Evolutionary conservation across 148 eudicot species (phyloP).

Genomic region (Arctostaphylos glauca): DNA sequence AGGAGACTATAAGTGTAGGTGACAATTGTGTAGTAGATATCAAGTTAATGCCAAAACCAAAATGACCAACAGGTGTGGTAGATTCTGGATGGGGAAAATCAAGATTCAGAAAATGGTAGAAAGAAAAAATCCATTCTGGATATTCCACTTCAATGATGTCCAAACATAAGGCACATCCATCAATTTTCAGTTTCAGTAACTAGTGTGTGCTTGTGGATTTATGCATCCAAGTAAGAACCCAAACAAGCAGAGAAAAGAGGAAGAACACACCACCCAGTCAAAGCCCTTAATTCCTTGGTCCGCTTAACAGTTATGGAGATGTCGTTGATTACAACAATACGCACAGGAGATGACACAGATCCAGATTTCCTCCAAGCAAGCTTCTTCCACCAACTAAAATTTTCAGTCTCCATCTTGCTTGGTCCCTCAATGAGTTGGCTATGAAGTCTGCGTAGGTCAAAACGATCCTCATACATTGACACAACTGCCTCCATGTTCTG

Average conservation of each 20-base stretch:
- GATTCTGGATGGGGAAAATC: background rate
- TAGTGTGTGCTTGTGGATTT: background rate
- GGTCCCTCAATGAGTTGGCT: slow-evolving; percentile 41
- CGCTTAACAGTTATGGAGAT: slow-evolving; percentile 66
- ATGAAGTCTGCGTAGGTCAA: slow-evolving; percentile 69
- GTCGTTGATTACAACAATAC: slow-evolving; percentile 39
- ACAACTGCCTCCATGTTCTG: slow-evolving; percentile 84
- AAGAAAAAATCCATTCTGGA: background rate
- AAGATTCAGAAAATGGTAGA: background rate
- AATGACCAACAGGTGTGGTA: background rate
- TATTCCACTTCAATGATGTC: slow-evolving; percentile 1
- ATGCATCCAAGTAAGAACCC: background rate
- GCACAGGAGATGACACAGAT: slow-evolving; percentile 32
- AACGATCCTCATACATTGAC: slow-evolving; percentile 90
- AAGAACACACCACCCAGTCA: slow-evolving; percentile 75
- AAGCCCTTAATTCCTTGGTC: slow-evolving; percentile 78
- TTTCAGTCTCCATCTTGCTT: slow-evolving; percentile 31
- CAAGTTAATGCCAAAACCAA: background rate
- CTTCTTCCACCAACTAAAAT: slow-evolving; percentile 70
- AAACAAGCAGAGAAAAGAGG: slow-evolving; percentile 3
- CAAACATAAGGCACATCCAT: background rate
- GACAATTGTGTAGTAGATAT: background rate
- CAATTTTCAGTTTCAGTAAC: background rate
- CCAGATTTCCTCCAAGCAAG: slow-evolving; percentile 43
- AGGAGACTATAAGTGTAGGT: background rate